A percentile compares a stretch with the other conserved stretches of the same genome.
Evolutionary conservation across 1,284 basidiomycete species (phyloP).

Genomic region (Thecaphora frezii): DNA sequence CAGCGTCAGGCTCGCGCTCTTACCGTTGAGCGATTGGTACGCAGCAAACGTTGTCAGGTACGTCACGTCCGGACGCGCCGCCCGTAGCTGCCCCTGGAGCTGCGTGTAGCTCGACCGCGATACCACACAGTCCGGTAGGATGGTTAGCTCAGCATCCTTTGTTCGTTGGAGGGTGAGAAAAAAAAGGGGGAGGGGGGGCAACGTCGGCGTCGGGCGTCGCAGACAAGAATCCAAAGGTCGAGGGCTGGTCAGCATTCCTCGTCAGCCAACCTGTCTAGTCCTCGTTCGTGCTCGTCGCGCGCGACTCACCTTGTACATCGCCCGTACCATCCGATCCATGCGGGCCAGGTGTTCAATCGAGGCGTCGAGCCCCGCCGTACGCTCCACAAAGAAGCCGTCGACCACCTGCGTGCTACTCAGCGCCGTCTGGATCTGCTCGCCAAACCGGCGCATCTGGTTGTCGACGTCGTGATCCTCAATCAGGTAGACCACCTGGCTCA

Average conservation of each 20-base stretch:
- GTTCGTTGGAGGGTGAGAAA: not conserved
- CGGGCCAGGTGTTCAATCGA: conserved; percentile 63
- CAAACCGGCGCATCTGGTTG: conserved; percentile 48
- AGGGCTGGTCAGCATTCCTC: too few species aligned
- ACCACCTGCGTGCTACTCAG: conserved; percentile 65
- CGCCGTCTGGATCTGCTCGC: conserved; percentile 58
- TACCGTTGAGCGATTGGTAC: conserved; percentile 64
- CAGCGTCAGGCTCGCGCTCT: conserved; percentile 62
- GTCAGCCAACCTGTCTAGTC: too few species aligned
- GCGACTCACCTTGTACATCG: conserved; percentile 58
- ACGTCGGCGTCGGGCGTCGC: too few species aligned
- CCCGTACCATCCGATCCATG: conserved; percentile 62
- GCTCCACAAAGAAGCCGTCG: conserved; percentile 65
- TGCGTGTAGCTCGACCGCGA: conserved; percentile 58
- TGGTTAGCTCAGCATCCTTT: conserved; percentile 55
- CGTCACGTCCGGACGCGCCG: conserved; percentile 41
- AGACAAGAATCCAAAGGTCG: too few species aligned
- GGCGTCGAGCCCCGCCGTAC: conserved; percentile 62
- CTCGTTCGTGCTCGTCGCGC: not conserved
- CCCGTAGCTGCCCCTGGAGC: conserved; percentile 59
- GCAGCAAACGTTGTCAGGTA: conserved; percentile 62
- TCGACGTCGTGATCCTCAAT: conserved; percentile 64
- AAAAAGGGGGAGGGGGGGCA: not conserved
- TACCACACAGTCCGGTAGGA: conserved; percentile 61
- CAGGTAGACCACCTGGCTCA: conserved; percentile 64